These are phyloP conservation scores for Irpex sp. DNA, from an alignment of 1,284 basidiomycete genomes.

Conservation along the genomic window DNA sequence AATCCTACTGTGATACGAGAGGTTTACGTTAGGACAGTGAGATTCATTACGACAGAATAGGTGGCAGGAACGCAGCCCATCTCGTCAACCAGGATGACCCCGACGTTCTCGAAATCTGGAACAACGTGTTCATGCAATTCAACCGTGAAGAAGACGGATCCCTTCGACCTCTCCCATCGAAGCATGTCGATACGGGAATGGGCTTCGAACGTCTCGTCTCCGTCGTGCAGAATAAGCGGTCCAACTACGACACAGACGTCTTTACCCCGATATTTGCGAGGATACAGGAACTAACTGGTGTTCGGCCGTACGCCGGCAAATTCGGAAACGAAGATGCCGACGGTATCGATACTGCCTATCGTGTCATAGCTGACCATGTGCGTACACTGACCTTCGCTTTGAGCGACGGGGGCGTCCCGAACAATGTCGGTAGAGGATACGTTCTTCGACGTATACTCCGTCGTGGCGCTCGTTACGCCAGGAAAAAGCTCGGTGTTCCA, in stretches of 20 bases:
- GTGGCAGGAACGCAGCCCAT: slow-evolving; percentile 86
- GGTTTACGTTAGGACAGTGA: slow-evolving; percentile 51
- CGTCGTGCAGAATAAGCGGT: slow-evolving; percentile 85
- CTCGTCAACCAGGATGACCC: slow-evolving; percentile 96
- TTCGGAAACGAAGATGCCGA: slow-evolving; percentile 93
- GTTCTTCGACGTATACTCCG: slow-evolving; percentile 91
- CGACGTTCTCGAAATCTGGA: slow-evolving; percentile 98
- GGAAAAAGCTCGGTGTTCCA: slow-evolving; percentile 92
- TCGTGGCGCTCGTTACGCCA: slow-evolving; percentile 90
- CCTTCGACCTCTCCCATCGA: slow-evolving; percentile 80
- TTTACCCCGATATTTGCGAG: slow-evolving; percentile 88
- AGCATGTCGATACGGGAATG: slow-evolving; percentile 99
- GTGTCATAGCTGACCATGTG: slow-evolving; percentile 96
- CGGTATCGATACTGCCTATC: slow-evolving; percentile 96
- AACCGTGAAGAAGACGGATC: slow-evolving; percentile 91
- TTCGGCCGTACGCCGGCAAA: slow-evolving; percentile 83
- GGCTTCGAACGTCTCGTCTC: slow-evolving; percentile 98
- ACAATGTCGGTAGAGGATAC: slow-evolving; percentile 95
- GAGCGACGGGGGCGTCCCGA: slow-evolving; percentile 94
- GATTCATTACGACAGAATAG: slow-evolving; percentile 96
- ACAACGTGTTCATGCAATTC: slow-evolving; percentile 99
- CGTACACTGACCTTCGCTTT: slow-evolving; percentile 94
- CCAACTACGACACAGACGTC: slow-evolving; percentile 98
- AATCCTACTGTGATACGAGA: not conserved
- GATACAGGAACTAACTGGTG: slow-evolving; percentile 89